Evolutionary conservation across 768 basidiomycete species (phyloP).

Genomic region (Mycena sanguinolenta): DNA sequence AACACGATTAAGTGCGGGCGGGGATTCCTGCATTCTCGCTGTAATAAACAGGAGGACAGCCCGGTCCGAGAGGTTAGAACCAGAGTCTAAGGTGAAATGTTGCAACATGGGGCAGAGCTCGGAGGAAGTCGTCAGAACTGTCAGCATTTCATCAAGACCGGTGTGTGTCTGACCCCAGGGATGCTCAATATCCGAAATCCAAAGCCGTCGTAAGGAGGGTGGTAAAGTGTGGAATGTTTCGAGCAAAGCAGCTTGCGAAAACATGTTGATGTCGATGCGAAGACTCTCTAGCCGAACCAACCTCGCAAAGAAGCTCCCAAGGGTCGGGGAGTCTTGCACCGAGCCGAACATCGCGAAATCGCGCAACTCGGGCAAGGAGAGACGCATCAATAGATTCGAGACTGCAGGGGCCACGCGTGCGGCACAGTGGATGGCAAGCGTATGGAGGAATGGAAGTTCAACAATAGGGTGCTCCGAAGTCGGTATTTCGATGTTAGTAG

Average conservation of each 20-base stretch:
- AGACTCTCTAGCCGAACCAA: background rate
- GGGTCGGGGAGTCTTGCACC: background rate
- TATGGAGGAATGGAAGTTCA: background rate
- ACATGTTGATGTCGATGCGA: background rate
- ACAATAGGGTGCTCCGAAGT: background rate
- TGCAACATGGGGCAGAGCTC: background rate
- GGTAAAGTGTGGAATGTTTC: background rate
- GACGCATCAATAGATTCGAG: background rate
- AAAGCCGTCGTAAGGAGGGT: background rate
- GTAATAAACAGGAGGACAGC: conserved; percentile 4
- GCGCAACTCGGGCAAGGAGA: background rate
- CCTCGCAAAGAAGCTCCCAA: background rate
- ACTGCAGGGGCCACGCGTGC: background rate
- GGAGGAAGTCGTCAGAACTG: background rate
- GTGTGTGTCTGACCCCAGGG: too few species aligned
- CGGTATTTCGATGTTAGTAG: background rate
- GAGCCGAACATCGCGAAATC: background rate
- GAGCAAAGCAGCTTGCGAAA: background rate
- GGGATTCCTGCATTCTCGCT: background rate
- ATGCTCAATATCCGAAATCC: background rate
- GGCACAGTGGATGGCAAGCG: background rate
- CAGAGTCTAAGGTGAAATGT: background rate
- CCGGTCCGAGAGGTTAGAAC: background rate
- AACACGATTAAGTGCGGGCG: background rate
- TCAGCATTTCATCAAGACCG: conserved; percentile 2